Base-by-base conservation (phyloP, 208 protist species). In the Herpetomonas samuelpessoai region DNA sequence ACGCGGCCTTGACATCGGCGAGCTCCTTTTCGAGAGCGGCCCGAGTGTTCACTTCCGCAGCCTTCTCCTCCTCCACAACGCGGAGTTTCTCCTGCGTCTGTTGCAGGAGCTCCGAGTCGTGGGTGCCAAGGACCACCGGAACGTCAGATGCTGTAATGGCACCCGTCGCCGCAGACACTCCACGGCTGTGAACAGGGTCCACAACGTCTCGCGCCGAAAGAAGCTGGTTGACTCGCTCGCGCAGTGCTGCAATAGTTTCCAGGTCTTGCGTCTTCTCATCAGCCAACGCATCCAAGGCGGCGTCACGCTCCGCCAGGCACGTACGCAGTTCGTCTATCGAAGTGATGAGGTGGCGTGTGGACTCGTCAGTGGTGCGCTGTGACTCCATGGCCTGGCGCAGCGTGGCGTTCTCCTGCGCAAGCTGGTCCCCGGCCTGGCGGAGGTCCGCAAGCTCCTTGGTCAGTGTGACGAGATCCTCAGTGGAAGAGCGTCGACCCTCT, bases 11-110 rank as follows among this genome's bases (percentile, higher is more conserved):
- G 10, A n/a, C 18, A 51, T 7, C 46, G 19, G 18, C 46, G 12
- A 51, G 22, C 46, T 51, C 46, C 24, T 51, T 26, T 27, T 7
- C 46, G 10, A 51, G 35, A 41, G 6, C 35, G 14, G 9, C 14
- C 35, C 14, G 41, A 0, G 56, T 24, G 56, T 35, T 50, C 41
- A 61, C 41, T 26, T 51, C 38, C n/a, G 35, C 35, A 41, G 35
- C 35, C 35, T 6, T 41, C 35, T 14, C 9, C 35, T 41, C 35
- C 35, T 6, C 6, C 35, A 41, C 46, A n/a, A 9, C 18, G 19
- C 24, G 46, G 12, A n/a, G 9, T n/a, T 6, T n/a, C 18, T 51
- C 24, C 18, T 21, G 22, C 10, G 7, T 51, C 24, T 19, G 7
- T 14, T 41, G 19, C 46, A 22, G 46, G 46, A 19, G 22, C 18